Conservation (phyloP, 2,329 filamentous ascomycete species). For the Scytalidium sp. region DNA sequence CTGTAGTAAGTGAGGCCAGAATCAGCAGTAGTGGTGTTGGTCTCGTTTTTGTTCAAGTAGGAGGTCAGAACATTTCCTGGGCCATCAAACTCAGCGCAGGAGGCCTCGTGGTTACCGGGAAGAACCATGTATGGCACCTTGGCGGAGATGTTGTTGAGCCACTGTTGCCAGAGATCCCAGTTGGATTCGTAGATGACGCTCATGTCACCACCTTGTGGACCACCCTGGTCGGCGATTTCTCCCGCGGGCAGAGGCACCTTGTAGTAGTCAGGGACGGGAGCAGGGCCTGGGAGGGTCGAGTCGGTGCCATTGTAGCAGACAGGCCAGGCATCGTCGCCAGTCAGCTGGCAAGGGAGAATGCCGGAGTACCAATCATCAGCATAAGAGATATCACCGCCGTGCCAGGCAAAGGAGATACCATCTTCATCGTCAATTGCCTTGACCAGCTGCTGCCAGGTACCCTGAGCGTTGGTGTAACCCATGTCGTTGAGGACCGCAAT, state of each 20-base stretch:
- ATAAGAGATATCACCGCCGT: conserved; percentile 47
- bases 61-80: conserved; percentile 28
- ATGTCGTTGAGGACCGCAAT: conserved; percentile 49
- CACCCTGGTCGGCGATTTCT: conserved; percentile 25
- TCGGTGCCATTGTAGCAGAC: conserved; percentile 48
- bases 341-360: conserved; percentile 44
- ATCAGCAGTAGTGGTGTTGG: conserved; percentile 36
- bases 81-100: conserved; percentile 30
- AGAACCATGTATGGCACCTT: conserved; percentile 53
- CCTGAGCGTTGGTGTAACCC: conserved; percentile 26
- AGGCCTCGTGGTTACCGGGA: conserved; percentile 51
- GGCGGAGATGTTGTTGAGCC: conserved; percentile 49
- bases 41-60: conserved; percentile 39
- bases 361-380: conserved; percentile 46
- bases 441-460: not conserved
- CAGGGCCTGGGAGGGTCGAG: not conserved
- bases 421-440: conserved; percentile 20
- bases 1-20: conserved; percentile 43
- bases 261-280: conserved; percentile 27
- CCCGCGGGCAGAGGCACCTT: conserved; percentile 43
- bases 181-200: conserved; percentile 45
- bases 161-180: conserved; percentile 52
- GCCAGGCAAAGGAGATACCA: conserved; percentile 46
- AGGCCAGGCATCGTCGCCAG: conserved; percentile 36
- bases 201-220: conserved; percentile 33